Evolutionary conservation across 768 basidiomycete genomes (phyloP), one percentile per base, ranked within the genome.

Genomic region (Stropharia rugosoannulata): DNA sequence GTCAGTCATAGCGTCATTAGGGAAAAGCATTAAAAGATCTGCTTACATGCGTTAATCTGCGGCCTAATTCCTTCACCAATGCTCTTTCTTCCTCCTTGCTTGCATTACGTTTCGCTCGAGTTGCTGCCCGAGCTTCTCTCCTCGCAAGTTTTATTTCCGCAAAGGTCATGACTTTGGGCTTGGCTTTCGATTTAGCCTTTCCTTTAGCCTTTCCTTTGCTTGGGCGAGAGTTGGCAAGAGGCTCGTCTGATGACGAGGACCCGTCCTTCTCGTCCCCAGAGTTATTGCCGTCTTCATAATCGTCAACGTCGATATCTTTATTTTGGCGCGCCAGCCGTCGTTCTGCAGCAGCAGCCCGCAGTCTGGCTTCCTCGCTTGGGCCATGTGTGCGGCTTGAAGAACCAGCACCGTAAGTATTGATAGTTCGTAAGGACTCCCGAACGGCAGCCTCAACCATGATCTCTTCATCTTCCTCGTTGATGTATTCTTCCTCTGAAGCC

Each of bases 31-130:
- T 4, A 27, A 5, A 39, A 18, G 41, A 18, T 32, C 51, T 40
- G 57, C 84, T 55, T 66, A 90, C 86, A 69, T 82, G 78, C 11
- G 90, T 93, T 59, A 96, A 72, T 61, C 78, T 84, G 25, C 94
- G 82, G 8, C 92, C 91, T 9, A 94, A 73, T 64, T 86, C 77
- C 55, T 70, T 62, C 47, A 73, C 70, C 62, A 90, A 64, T 40
- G 67, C 75, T 45, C 63, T 66, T 65, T 88, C 81, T 66, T 84
- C 86, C 49, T 49, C 61, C 64, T 75, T 78, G 43, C 66, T 69
- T 5, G 60, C 68, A 39, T 61, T 64, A 64, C 62, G 63, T 41
- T 65, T 64, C 57, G 57, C 61, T 67, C 54, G 40, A 35, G 39
- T 59, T 57, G 36, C 62, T 64, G 41, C 54, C 8, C 60, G 61